Evolutionary conservation across 805 yeast species (phyloP), one percentile per base, ranked within the genome.

Genomic region (Tetrapisispora fleetii): DNA sequence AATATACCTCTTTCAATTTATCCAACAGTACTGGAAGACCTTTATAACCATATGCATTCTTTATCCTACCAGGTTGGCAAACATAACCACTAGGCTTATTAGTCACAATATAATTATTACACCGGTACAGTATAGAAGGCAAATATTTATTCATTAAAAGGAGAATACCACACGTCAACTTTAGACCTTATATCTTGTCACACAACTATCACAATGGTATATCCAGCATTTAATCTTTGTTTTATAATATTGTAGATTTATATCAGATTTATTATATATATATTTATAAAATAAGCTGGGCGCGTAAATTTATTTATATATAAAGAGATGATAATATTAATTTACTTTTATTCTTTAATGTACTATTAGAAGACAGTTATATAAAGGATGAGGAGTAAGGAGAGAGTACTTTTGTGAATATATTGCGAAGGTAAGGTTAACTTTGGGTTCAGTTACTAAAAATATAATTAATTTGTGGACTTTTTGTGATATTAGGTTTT

Each of bases 51-150:
- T 8, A 7, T 8, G 9, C 14, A 11, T 6, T 16, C 3, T 36
- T 21, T 18, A 14, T 2, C 10, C 58, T 58, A 2, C 65, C 65
- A 8, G 68, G 65, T 48, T 68, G 71, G 4, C 65, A 59, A 7
- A 57, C 63, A 17, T 66, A 52, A 10, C 67, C 67, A 7, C 65
- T 61, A 0, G 70, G 68, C 48, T 71, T 71, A 56, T 70, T 72
- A n/a, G 67, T 50, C 14, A 67, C 35, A 1, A 64, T 40, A 48
- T 63, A 64, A 40, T 66, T 58, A 24, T 48, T 49, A 43, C 58
- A 51, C 22, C 50, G 48, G 37, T 41, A 53, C 2, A 47, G 37
- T 18, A 57, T 46, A 3, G 57, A 52, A 9, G 53, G 22, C 19
- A 14, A 28, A 2, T 11, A 19, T 2, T 37, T 35, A 14, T 22